phyloP scores from a whole-genome alignment of 169 alveolate species.

The Amoebophrya sp. region DNA sequence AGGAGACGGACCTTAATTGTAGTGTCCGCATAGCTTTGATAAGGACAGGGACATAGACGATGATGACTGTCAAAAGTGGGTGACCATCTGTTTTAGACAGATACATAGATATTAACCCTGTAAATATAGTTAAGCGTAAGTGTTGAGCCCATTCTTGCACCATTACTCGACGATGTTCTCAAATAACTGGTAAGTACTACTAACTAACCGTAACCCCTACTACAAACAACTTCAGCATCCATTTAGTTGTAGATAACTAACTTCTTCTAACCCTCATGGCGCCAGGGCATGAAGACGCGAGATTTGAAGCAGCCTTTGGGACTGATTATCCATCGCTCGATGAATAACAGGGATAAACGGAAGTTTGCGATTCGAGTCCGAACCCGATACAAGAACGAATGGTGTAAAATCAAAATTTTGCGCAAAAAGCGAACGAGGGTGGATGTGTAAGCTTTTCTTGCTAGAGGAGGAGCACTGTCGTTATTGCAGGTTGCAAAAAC shows the following conservation, averaged over 20 bases:
- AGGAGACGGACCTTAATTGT: too few relatives aligned
- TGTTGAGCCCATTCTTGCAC: too few relatives aligned
- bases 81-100: too few relatives aligned
- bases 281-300: constrained; percentile 68
- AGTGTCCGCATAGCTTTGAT: too few relatives aligned
- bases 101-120: too few relatives aligned
- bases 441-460: neutral
- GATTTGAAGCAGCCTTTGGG: constrained; percentile 66
- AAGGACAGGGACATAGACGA: too few relatives aligned
- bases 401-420: neutral
- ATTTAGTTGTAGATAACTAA: constrained; percentile 29
- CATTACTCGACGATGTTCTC: too few relatives aligned
- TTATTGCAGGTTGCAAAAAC: too few relatives aligned
- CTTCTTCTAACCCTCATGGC: constrained; percentile 66
- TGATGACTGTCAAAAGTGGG: too few relatives aligned
- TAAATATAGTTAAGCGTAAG: too few relatives aligned
- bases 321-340: constrained; percentile 61
- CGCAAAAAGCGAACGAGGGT: neutral
- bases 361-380: constrained; percentile 55
- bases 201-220: constrained; percentile 29
- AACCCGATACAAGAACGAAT: neutral
- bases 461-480: too few relatives aligned
- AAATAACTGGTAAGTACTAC: too few relatives aligned
- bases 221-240: neutral
- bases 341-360: constrained; percentile 64